phyloP scores from a whole-genome alignment of 169 alveolate species.

The Plasmodium vinckei region DNA sequence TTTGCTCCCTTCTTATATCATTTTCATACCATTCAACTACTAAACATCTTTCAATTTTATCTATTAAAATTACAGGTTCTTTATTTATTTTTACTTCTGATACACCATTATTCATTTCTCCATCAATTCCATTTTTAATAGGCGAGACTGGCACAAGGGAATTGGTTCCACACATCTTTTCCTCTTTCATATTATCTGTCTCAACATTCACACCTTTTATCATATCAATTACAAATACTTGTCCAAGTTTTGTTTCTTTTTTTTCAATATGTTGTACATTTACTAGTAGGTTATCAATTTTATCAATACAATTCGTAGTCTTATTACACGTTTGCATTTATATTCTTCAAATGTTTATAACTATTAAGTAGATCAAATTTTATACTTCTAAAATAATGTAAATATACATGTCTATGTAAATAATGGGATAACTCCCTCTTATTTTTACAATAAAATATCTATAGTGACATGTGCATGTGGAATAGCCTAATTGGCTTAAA shows the following conservation, averaged over 20 bases:
- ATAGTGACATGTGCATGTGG: background rate
- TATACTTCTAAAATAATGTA: no score
- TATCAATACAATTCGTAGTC: no score
- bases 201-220: background rate
- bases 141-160: background rate
- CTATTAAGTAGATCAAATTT: no score
- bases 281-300: no score
- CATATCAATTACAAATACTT: no score
- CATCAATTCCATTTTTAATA: constrained; percentile 9
- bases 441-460: background rate
- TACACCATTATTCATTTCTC: background rate
- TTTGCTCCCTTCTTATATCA: constrained; percentile 81
- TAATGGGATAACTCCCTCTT: no score
- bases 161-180: background rate
- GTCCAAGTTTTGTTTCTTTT: no score
- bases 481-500: no score
- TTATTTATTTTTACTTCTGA: constrained; percentile 7
- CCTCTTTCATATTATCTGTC: background rate
- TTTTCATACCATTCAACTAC: constrained; percentile 87
- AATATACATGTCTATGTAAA: no score
- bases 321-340: no score
- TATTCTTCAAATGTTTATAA: no score
- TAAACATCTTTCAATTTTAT: constrained; percentile 84
- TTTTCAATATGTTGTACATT: no score
- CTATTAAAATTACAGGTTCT: constrained; percentile 83